Conservation (phyloP, 441 rosid genomes). For the Euphorbia celastroides region DNA sequence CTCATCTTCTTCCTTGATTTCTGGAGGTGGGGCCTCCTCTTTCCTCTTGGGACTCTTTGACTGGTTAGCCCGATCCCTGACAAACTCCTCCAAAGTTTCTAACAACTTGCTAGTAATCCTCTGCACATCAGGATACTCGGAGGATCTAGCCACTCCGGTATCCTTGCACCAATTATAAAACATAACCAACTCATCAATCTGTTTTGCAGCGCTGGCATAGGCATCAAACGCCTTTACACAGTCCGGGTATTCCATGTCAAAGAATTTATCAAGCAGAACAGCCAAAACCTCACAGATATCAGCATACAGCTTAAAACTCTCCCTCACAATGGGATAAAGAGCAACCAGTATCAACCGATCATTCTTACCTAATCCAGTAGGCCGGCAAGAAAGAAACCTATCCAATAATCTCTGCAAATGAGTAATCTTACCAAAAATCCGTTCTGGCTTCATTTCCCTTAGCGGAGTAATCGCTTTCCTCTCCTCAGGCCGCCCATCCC, state of each 20-base stretch:
- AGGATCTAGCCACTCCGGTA: constrained; percentile 78
- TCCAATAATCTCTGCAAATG: constrained; percentile 87
- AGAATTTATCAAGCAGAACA: constrained; percentile 80
- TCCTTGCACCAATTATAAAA: constrained; percentile 93
- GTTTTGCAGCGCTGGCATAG: constrained; percentile 73
- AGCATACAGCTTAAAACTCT: constrained; percentile 77
- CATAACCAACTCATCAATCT: constrained; percentile 78
- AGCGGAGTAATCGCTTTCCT: constrained; percentile 51
- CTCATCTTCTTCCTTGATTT: constrained; percentile 41
- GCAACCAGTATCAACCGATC: constrained; percentile 73
- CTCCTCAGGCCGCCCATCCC: constrained; percentile 37
- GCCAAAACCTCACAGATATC: constrained; percentile 90
- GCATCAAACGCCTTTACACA: constrained; percentile 88
- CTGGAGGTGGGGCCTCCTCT: constrained; percentile 58
- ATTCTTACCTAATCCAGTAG: constrained; percentile 78
- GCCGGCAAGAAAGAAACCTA: constrained; percentile 70
- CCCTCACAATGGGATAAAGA: constrained; percentile 69
- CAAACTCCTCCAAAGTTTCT: constrained; percentile 91
- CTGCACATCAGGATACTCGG: constrained; percentile 96
- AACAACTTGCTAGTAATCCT: constrained; percentile 77
- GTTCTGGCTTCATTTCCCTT: constrained; percentile 81
- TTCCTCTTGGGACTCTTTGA: constrained; percentile 77
- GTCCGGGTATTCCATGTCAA: constrained; percentile 87
- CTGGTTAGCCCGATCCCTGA: constrained; percentile 84
- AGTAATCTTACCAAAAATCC: constrained; percentile 76